Evolutionary conservation across 345 rosid species (phyloP), one percentile per base, ranked within the genome.

Genomic region (Melastoma malabathricum): DNA sequence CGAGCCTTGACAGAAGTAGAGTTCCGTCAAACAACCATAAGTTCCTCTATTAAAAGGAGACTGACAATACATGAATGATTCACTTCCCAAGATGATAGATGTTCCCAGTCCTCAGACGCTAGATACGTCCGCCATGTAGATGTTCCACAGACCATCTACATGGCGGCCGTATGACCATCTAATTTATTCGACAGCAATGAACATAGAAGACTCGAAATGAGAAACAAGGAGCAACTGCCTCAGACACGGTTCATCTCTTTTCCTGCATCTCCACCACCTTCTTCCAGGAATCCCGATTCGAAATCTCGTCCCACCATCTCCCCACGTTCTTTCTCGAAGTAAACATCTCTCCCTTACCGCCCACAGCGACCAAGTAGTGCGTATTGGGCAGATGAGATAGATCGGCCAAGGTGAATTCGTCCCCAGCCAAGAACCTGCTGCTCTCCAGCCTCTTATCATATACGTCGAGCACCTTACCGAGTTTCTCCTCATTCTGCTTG

Each of bases 241-340:
- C 41, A 9, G 41, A 34, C 41, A 34, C 12, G 17, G 45, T 6
- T 52, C 56, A 34, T 34, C 44, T 45, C 18, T 31, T 48, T 50
- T 73, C 69, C 72, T 64, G 78, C 82, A 81, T 68, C 44, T 72
- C 70, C 50, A 68, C 75, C 6, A 81, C 85, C 50, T 74, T 72
- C 73, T 76, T 84, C 94, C 93, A 84, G 1, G 88, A 72, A n/a
- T 74, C 78, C 52, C 83, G 62, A 63, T 58, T 61, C 1, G 85
- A 78, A 49, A 80, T 76, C 64, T 84, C 93, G 46, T 31, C 64
- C 93, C 84, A 84, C 93, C 93, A 80, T 52, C 93, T 66, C 10
- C 64, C 78, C 46, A 83, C 85, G 41, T 83, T 80, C 63, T 78
- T 48, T 56, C 82, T 70, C 8, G 73, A 70, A 47, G 64, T 68